phyloP scores from a whole-genome alignment of 257 asterid species.

The Cynanchum wilfordii region DNA sequence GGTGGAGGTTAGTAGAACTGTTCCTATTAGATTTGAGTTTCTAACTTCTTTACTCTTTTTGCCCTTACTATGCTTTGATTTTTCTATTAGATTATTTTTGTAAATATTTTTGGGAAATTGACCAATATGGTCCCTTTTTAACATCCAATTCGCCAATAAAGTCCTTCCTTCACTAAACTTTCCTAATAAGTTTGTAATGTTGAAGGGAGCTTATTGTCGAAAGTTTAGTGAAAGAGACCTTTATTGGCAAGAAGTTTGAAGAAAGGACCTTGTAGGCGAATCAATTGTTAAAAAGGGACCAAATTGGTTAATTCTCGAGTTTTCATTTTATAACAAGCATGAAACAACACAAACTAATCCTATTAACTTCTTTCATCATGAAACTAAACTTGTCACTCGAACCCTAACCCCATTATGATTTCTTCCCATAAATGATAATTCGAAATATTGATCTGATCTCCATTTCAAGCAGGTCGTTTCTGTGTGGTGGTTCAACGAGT shows the following conservation, averaged over 20 bases:
- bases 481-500: constrained; percentile 30
- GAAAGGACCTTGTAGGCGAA: no score
- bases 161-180: no score
- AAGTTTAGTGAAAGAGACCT: no score
- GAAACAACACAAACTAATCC: background rate
- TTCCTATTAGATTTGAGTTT: background rate
- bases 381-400: background rate
- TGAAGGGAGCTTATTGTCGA: no score
- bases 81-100: no score
- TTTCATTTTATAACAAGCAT: background rate
- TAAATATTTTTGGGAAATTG: no score
- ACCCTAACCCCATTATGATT: background rate
- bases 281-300: no score
- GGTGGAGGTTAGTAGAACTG: constrained; percentile 31
- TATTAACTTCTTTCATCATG: background rate
- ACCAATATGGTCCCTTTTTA: no score
- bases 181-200: no score
- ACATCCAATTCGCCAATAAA: no score
- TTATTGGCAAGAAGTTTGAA: no score
- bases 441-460: background rate
- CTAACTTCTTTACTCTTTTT: background rate
- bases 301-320: no score
- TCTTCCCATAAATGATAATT: background rate
- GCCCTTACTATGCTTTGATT: background rate
- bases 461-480: constrained; percentile 20